Percentiles rank a stretch among this genome's conserved stretches.
These are phyloP conservation scores for Pelargonium fulgidum DNA, from an alignment of 441 rosid species.

Conservation along the genomic window DNA sequence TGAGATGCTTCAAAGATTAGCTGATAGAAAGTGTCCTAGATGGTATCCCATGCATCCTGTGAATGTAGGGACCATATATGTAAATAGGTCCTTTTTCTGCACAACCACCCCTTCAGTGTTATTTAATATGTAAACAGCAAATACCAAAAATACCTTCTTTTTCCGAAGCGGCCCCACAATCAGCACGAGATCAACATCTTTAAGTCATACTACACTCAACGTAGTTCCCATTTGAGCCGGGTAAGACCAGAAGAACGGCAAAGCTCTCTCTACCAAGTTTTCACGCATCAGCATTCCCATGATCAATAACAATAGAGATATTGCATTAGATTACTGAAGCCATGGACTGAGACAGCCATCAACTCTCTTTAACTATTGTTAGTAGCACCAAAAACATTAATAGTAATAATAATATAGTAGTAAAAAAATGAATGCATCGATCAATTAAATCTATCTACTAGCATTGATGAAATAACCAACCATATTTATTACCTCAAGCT, in stretches of 20 bases:
- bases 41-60: neutral
- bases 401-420: too few relatives aligned
- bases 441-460: neutral
- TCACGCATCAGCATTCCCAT: too few relatives aligned
- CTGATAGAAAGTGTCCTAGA: neutral
- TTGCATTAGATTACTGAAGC: too few relatives aligned
- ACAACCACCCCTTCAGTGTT: neutral
- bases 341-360: too few relatives aligned
- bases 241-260: too few relatives aligned
- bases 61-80: neutral
- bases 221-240: too few relatives aligned
- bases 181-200: neutral
- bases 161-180: neutral
- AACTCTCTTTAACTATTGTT: too few relatives aligned
- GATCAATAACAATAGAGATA: too few relatives aligned
- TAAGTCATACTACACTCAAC: too few relatives aligned
- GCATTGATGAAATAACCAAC: constrained; percentile 38
- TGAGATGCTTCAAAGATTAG: neutral
- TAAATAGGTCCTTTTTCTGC: neutral
- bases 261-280: too few relatives aligned
- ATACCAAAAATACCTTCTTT: neutral
- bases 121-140: neutral
- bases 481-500: constrained; percentile 24
- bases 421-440: too few relatives aligned
- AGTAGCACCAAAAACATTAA: too few relatives aligned